A percentile compares a stretch with the other conserved stretches of the same genome.
These are phyloP conservation scores for Paecilomyces dactylethromorphus DNA, from an alignment of 2,329 filamentous ascomycete genomes.

Conservation along the genomic window DNA sequence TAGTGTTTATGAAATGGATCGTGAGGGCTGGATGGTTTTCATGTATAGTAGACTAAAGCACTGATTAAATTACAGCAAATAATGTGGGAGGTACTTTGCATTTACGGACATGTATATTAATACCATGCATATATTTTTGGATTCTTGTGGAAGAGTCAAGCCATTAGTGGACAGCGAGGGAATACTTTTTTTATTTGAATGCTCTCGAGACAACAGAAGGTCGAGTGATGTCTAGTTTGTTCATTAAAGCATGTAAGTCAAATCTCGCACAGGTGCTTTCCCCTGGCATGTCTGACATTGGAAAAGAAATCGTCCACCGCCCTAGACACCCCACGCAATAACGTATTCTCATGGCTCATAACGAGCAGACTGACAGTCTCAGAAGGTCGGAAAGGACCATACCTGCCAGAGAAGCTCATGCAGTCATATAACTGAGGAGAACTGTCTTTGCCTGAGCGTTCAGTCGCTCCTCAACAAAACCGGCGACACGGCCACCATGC, in stretches of 20 bases:
- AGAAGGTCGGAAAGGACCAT: background rate
- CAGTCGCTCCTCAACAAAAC: conserved; percentile 67
- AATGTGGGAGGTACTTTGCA: background rate
- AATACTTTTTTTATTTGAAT: background rate
- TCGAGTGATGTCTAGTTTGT: background rate
- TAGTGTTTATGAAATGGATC: background rate
- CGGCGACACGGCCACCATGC: conserved; percentile 63
- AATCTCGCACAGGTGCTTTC: background rate
- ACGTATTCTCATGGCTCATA: background rate
- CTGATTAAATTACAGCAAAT: background rate
- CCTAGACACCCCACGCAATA: background rate
- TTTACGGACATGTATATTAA: background rate
- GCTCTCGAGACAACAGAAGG: background rate
- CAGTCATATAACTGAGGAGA: conserved; percentile 41
- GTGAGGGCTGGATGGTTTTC: background rate
- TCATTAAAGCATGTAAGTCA: background rate
- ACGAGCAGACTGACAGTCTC: background rate
- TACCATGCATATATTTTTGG: too few species aligned
- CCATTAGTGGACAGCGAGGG: background rate
- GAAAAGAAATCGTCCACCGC: background rate
- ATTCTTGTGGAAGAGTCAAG: background rate
- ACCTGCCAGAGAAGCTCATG: background rate
- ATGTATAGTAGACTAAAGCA: background rate
- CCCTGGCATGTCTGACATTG: background rate
- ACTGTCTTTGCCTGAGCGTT: conserved; percentile 50